These are phyloP conservation scores for Cladorrhinum sp. DNA, from an alignment of 2,329 filamentous ascomycete species.

Conservation along the genomic window DNA sequence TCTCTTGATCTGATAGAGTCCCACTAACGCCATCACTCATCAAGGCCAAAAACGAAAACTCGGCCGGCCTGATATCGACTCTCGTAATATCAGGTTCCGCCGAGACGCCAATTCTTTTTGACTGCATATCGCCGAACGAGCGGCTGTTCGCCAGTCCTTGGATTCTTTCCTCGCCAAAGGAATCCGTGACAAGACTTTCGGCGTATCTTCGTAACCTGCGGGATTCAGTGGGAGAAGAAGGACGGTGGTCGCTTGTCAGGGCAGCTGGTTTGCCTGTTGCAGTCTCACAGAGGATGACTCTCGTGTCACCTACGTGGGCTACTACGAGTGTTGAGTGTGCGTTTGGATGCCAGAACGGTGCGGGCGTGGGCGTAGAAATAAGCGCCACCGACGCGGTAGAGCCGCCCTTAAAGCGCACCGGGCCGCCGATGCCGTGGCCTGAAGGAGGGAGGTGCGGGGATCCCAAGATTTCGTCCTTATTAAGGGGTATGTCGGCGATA, in stretches of 20 bases:
- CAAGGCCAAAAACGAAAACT: conserved; percentile 86
- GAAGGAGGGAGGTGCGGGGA: conserved; percentile 52
- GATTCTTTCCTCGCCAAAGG: conserved; percentile 95
- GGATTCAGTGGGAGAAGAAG: conserved; percentile 79
- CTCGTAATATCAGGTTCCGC: conserved; percentile 87
- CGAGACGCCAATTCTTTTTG: conserved; percentile 88
- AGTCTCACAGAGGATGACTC: conserved; percentile 85
- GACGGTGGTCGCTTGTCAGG: conserved; percentile 88
- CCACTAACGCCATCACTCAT: conserved; percentile 87
- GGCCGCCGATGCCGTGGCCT: conserved; percentile 66
- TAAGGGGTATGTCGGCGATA: conserved; percentile 72
- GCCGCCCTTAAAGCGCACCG: conserved; percentile 82
- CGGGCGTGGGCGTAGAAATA: conserved; percentile 82
- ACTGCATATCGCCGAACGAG: conserved; percentile 87
- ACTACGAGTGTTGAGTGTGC: conserved; percentile 80
- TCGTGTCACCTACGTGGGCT: conserved; percentile 90
- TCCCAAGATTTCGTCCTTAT: conserved; percentile 80
- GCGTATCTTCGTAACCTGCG: conserved; percentile 79
- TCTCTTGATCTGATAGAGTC: conserved; percentile 85
- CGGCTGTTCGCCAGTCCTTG: conserved; percentile 90
- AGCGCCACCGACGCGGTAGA: conserved; percentile 88
- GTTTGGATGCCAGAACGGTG: conserved; percentile 92
- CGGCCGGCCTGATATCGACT: conserved; percentile 74
- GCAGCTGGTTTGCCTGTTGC: conserved; percentile 75
- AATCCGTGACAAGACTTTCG: conserved; percentile 83